A percentile compares a stretch with the other conserved stretches of the same genome.
These are phyloP conservation scores for Rubus idaeus DNA, from an alignment of 306 rosid genomes.

Conservation along the genomic window DNA sequence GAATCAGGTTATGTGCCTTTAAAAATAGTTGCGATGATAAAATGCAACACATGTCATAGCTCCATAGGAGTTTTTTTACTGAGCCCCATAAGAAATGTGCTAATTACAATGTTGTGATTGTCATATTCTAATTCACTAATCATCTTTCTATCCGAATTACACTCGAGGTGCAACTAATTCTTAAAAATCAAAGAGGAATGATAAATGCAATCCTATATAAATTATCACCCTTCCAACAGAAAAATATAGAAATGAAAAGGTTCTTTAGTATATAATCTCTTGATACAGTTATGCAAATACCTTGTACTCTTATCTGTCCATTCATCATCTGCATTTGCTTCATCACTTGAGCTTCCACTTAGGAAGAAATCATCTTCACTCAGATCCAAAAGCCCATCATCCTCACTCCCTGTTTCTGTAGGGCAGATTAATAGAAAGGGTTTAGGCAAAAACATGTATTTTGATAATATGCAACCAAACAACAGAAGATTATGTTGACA, in stretches of 20 bases:
- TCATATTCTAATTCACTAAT: neutral
- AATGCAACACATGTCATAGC: neutral
- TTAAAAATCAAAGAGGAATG: neutral
- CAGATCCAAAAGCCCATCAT: constrained; percentile 89
- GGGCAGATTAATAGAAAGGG: constrained; percentile 12
- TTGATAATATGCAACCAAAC: neutral
- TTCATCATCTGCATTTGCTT: constrained; percentile 98
- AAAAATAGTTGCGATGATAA: neutral
- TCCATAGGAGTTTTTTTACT: neutral
- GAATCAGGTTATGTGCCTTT: neutral
- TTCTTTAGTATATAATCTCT: constrained; percentile 15
- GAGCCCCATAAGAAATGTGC: neutral
- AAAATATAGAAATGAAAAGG: neutral
- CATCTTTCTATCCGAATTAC: neutral
- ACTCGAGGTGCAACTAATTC: neutral
- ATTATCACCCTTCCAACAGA: neutral
- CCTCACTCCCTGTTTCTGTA: constrained; percentile 97
- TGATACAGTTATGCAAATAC: constrained; percentile 31
- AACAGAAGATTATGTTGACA: neutral
- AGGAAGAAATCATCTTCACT: constrained; percentile 96
- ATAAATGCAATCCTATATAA: neutral
- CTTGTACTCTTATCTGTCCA: constrained; percentile 96
- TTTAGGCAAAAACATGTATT: neutral
- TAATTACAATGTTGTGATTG: neutral
- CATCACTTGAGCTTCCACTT: constrained; percentile 87